Percentiles rank a stretch among this genome's conserved stretches.
phyloP scores from a whole-genome alignment of 805 yeast species.

The Isabelozyma heimii region DNA sequence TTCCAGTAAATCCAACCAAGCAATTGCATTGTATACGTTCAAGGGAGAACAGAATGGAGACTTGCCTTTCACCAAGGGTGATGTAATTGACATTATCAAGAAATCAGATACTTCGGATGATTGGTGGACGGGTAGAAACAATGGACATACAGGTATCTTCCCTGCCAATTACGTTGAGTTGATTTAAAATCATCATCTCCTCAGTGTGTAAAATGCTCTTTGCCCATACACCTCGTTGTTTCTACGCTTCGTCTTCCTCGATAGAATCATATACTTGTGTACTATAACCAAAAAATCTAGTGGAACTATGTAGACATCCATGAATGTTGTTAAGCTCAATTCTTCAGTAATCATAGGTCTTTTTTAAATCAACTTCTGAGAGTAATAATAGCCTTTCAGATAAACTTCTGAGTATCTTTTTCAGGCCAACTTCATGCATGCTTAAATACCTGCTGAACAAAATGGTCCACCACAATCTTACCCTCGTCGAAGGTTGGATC shows the following conservation, averaged over 20 bases:
- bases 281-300: background rate
- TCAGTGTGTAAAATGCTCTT: too few relatives aligned
- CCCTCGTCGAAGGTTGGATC: conserved; percentile 63
- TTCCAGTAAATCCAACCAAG: conserved; percentile 59
- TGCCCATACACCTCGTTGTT: background rate
- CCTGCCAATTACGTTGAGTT: conserved; percentile 96
- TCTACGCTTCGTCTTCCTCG: too few relatives aligned
- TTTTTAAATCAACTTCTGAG: too few relatives aligned
- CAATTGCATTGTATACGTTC: conserved; percentile 85
- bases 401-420: too few relatives aligned
- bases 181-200: conserved; percentile 29
- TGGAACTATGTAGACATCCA: background rate
- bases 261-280: background rate
- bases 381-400: too few relatives aligned
- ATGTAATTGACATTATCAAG: conserved; percentile 80
- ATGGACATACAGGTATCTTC: conserved; percentile 86
- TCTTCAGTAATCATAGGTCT: too few relatives aligned
- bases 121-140: conserved; percentile 97
- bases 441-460: conserved; percentile 42
- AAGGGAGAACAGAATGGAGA: conserved; percentile 95
- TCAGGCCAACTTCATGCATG: background rate
- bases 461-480: conserved; percentile 61
- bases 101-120: conserved; percentile 88
- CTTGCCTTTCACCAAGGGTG: conserved; percentile 90
- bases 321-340: too few relatives aligned